phyloP scores from a whole-genome alignment of 2,329 filamentous ascomycete species.

The Pseudogymnoascus sp. region DNA sequence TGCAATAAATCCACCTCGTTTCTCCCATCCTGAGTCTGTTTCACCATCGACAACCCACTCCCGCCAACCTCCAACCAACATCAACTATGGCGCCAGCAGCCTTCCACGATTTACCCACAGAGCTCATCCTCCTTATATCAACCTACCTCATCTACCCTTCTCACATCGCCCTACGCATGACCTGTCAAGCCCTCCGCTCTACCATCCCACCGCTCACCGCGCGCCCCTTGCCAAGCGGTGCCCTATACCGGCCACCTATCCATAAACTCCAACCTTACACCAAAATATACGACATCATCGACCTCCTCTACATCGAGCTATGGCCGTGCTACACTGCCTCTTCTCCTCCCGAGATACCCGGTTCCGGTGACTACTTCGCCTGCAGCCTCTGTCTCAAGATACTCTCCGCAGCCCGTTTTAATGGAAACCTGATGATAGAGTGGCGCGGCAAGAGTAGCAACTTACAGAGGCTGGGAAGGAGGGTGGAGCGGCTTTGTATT shows the following conservation, averaged over 20 bases:
- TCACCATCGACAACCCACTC: background rate
- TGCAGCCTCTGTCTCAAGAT: background rate
- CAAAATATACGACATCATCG: background rate
- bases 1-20: background rate
- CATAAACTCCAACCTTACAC: no score
- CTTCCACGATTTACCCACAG: background rate
- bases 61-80: background rate
- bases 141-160: background rate
- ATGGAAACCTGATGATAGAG: background rate
- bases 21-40: background rate
- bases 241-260: background rate
- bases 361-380: background rate
- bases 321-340: background rate
- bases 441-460: background rate
- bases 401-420: background rate
- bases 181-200: background rate
- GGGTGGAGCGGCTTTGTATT: background rate
- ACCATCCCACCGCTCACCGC: background rate
- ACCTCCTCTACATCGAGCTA: background rate
- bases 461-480: background rate
- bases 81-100: background rate
- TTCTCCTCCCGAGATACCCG: background rate
- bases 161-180: background rate
- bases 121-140: background rate
- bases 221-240: background rate